Conservation (phyloP, 495 filamentous ascomycete species). For the Articulospora tetracladia region DNA sequence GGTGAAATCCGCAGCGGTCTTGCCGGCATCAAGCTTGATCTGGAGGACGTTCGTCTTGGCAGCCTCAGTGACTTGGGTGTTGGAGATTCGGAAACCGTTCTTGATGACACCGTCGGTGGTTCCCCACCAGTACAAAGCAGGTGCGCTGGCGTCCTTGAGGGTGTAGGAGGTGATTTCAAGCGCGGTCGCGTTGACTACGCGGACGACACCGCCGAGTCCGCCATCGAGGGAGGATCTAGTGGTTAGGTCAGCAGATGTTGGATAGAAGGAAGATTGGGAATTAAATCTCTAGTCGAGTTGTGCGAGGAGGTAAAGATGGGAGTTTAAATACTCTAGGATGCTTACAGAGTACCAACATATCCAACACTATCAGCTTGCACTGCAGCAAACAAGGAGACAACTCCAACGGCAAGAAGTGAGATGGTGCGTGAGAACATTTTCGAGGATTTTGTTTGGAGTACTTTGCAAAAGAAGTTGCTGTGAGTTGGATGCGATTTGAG, state of each 20-base stretch:
- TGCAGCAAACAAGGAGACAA: too few relatives aligned
- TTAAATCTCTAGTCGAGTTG: too few relatives aligned
- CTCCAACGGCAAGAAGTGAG: too few relatives aligned
- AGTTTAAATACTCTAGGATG: too few relatives aligned
- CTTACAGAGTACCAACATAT: too few relatives aligned
- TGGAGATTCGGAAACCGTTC: constrained; percentile 23
- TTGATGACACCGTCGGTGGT: constrained; percentile 11
- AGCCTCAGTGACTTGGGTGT: constrained; percentile 13
- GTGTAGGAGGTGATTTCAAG: constrained; percentile 15
- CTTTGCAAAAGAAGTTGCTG: too few relatives aligned
- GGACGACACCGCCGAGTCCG: constrained; percentile 18
- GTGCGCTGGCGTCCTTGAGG: constrained; percentile 23
- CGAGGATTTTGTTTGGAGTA: too few relatives aligned
- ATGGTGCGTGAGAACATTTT: too few relatives aligned
- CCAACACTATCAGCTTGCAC: too few relatives aligned
- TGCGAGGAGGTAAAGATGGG: too few relatives aligned
- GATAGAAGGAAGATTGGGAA: too few relatives aligned
- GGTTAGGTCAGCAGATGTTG: too few relatives aligned
- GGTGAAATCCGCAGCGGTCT: constrained; percentile 15
- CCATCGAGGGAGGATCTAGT: constrained; percentile 16
- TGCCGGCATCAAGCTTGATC: constrained; percentile 21
- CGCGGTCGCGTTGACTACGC: constrained; percentile 10
- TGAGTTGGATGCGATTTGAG: constrained; percentile 2
- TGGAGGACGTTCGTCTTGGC: constrained; percentile 4
- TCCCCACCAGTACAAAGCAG: constrained; percentile 27